These are phyloP conservation scores for Trichoderma orchidacearum DNA, from an alignment of 495 filamentous ascomycete species.

Conservation along the genomic window DNA sequence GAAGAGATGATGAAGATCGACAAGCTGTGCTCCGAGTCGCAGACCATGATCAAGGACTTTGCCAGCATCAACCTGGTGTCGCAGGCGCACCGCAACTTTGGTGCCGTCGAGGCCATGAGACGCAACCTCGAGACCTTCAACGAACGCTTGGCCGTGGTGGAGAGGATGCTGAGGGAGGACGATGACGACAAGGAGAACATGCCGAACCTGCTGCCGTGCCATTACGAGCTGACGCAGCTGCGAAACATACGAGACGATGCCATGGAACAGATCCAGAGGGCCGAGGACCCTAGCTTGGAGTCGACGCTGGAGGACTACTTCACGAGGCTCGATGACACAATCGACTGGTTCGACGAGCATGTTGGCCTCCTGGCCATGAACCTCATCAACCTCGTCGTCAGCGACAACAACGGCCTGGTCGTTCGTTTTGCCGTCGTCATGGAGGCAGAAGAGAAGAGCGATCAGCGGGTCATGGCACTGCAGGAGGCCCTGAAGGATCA, in stretches of 20 bases:
- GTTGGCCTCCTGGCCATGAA: constrained; percentile 79
- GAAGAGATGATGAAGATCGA: constrained; percentile 99
- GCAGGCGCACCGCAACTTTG: constrained; percentile 88
- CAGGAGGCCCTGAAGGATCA: constrained; percentile 92
- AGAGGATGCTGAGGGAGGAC: constrained; percentile 64
- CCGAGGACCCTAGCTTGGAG: constrained; percentile 58
- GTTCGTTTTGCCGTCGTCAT: constrained; percentile 85
- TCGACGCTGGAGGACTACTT: constrained; percentile 81
- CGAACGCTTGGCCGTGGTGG: constrained; percentile 56
- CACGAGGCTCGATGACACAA: constrained; percentile 66
- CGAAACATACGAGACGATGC: constrained; percentile 90
- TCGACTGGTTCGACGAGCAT: constrained; percentile 93
- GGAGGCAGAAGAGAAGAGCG: constrained; percentile 90
- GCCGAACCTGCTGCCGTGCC: constrained; percentile 76
- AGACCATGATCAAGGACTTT: constrained; percentile 93
- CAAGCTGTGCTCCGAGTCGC: constrained; percentile 88
- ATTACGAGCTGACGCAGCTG: constrained; percentile 83
- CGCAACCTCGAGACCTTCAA: constrained; percentile 75
- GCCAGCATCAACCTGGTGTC: constrained; percentile 90
- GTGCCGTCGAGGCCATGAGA: constrained; percentile 84
- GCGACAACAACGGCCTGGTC: constrained; percentile 76
- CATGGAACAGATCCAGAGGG: constrained; percentile 80
- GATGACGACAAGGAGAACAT: constrained; percentile 76
- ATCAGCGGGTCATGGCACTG: constrained; percentile 76
- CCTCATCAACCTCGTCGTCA: constrained; percentile 70